Evolutionary conservation across 352 stramenopile species (phyloP), one percentile per base, ranked within the genome.

Genomic region (Halophytophthora polymorphica): DNA sequence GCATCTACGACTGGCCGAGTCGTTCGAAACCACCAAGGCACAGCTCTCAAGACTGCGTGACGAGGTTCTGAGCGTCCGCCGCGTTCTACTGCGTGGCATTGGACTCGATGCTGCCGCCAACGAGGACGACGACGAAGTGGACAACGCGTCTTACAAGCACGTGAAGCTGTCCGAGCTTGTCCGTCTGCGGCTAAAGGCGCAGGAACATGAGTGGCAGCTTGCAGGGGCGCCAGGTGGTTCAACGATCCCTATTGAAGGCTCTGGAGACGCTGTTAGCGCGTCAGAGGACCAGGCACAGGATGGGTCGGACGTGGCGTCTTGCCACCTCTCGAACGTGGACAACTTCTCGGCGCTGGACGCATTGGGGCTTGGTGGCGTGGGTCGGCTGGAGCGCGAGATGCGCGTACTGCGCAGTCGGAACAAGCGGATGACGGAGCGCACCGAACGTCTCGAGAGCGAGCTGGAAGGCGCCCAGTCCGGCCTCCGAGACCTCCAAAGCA

Each of bases 141-240:
- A 91, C 42, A 74, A 73, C 10, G 51, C 37, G n/a, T 60, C 77
- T 18, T 93, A 90, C 40, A 59, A 87, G 44, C 76, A 93, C 43
- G 75, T 93, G 14, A 73, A 67, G 23, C 58, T 93, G 8, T 68
- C 72, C 8, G 83, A 93, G 48, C 56, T 93, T 6, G 65, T 93
- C 14, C 83, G 83, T 0, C 45, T 93, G 21, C 70, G 81, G 4
- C 41, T 93, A 13, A 88, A 90, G 37, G 66, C 68, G 7, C 39
- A 77, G 2, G 78, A 90, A 45, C 72, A 87, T 25, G 74, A 86
- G 41, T 79, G 71, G 45, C 55, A 84, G 6, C 49, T 90, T 36
- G 77, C 60, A 34, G 61, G 61, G 15, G 64, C 56, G 15, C 18
- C 35, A 37, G 14, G 39, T 10, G 39, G 12, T 2, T 51, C 37